These are phyloP conservation scores for Penicillium sp. DNA, from an alignment of 2,329 filamentous ascomycete species.

Conservation along the genomic window DNA sequence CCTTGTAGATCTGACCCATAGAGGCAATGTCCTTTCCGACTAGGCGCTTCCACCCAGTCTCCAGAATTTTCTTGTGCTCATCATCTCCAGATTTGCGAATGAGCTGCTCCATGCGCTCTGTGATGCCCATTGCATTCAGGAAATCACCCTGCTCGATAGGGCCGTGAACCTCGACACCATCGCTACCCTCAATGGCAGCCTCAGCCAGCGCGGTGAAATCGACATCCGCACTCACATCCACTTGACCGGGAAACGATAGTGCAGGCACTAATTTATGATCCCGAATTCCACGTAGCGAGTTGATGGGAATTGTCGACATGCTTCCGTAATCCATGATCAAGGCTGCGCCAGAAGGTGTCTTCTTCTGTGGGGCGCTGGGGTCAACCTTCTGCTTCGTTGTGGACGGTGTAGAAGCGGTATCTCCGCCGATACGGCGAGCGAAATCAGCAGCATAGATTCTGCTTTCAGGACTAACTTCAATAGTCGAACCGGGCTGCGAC, in stretches of 20 bases:
- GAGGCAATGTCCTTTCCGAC: slow-evolving; percentile 79
- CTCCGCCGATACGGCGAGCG: slow-evolving; percentile 77
- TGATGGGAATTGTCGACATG: slow-evolving; percentile 72
- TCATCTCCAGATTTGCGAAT: slow-evolving; percentile 52
- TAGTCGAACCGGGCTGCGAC: slow-evolving; percentile 64
- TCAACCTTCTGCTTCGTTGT: slow-evolving; percentile 23
- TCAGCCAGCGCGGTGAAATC: slow-evolving; percentile 89
- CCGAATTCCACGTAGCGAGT: slow-evolving; percentile 87
- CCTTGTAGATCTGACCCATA: slow-evolving; percentile 96
- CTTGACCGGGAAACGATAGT: slow-evolving; percentile 74
- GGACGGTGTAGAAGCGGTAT: slow-evolving; percentile 31
- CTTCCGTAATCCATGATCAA: slow-evolving; percentile 97
- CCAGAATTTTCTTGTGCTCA: slow-evolving; percentile 61
- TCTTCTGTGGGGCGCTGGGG: slow-evolving; percentile 53
- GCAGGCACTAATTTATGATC: slow-evolving; percentile 75
- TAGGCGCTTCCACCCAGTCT: slow-evolving; percentile 75
- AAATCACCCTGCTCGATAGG: slow-evolving; percentile 85
- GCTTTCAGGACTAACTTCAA: slow-evolving; percentile 89
- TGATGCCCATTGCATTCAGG: slow-evolving; percentile 77
- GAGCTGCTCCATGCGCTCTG: slow-evolving; percentile 71
- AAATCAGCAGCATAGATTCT: slow-evolving; percentile 79
- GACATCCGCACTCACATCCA: slow-evolving; percentile 89
- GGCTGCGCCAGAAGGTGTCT: slow-evolving; percentile 73
- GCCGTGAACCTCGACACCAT: slow-evolving; percentile 86
- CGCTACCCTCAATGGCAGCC: slow-evolving; percentile 70